Evolutionary conservation across 2,329 filamentous ascomycete genomes (phyloP), one percentile per base, ranked within the genome.

Genomic region (Alternaria tenuissima): DNA sequence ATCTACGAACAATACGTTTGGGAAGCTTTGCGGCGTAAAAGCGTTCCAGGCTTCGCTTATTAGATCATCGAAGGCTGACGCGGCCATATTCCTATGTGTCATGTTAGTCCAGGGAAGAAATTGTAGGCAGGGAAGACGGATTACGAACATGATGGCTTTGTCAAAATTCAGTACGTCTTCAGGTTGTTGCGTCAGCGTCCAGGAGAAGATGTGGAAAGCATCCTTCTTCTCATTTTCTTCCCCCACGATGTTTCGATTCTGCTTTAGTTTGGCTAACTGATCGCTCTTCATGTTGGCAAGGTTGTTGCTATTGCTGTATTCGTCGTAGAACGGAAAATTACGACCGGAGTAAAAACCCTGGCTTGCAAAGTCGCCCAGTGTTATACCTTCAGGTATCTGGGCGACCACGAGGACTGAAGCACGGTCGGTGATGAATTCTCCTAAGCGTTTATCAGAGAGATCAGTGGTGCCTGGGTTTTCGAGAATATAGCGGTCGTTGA

Each of bases 401-500:
- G 71, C 69, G 46, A 80, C 46, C 30, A 81, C 64, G 26, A 81
- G 65, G 1, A 81, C 77, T 7, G 77, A 71, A 6, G 77, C 74
- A 38, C 73, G 66, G 48, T 76, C 66, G 7, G 68, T 69, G 59
- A 81, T 81, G 63, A 79, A 80, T 30, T 78, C 73, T 41, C 70
- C 70, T 0, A 81, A 70, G 1, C 70, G 69, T 32, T 71, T 66
- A 30, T 70, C 68, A 28, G 73, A 73, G 48, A 80, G 71, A 55
- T 78, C 74, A 1, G 66, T 72, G 16, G 54, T 61, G 16, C 64
- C 70, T 2, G 72, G 63, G 48, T 73, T 64, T 16, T 34, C 43
- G 54, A 71, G 63, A 2, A 65, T 71, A 30, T 72, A 73, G 16
- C 81, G 81, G 61, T 82, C 80, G 47, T 81, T 78, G 52, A 84